Evolutionary conservation across 2,329 filamentous ascomycete genomes (phyloP), one percentile per base, ranked within the genome.

Genomic region (Arthrocladium fulminans): DNA sequence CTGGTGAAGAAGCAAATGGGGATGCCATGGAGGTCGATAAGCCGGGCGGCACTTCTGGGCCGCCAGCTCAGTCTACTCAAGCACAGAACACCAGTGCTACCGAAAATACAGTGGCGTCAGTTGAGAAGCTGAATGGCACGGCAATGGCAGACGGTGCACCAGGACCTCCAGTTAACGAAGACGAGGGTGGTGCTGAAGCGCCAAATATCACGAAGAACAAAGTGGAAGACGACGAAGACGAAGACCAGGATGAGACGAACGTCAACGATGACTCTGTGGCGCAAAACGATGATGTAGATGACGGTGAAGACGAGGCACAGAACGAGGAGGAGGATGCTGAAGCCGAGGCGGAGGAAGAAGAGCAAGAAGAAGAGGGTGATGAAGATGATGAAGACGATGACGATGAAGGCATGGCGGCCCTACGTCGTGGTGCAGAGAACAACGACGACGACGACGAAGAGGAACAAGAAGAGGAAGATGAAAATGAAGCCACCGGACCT

Each of bases 81-180:
- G 42, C 51, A 30, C 52, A 53, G 39, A 54, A 51, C 12, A 48
- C 54, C 40, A 45, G 42, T 17, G 51, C 29, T 19, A 50, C 49
- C 29, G 92, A 97, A 67, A 97, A 92, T 1, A 72, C 98, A 59
- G 75, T 97, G 39, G 92, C 98, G 59, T 92, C 98, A 68, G 90
- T 92, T 47, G 92, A 97, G 69, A 98, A 97, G 63, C 75, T 97
- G 53, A 97, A 98, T 62, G 92, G 98, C 65, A 15, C 32, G 13
- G 92, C 89, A 45, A 83, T 97, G 50, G 81, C 89, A 41, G 46
- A 38, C 38, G 47, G 52, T 24, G 17, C 24, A 23, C 37, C 45
- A 30, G 46, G 47, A 48, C 44, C 40, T 24, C 54, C 43, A 38
- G 35, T 42, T 38, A 37, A 48, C 39, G 45, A 50, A n/a, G 55